Conservation (phyloP, 352 stramenopile species). For the Pseudoperonospora humuli region DNA sequence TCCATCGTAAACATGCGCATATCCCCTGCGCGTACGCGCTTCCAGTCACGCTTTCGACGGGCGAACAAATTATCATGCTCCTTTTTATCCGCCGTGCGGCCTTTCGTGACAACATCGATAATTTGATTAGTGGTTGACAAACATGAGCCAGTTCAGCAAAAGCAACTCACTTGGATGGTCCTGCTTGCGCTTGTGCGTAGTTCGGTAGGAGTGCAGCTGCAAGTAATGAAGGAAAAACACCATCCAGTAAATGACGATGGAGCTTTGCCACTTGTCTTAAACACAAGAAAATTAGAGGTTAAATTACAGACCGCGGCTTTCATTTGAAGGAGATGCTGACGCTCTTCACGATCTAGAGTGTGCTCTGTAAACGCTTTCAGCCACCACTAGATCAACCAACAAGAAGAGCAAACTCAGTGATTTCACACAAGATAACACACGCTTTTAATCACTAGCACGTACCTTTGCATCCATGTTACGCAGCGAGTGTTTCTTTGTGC, state of each 20-base stretch:
- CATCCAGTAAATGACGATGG: background rate
- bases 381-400: conserved; percentile 48
- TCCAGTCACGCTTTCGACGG: conserved; percentile 63
- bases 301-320: conserved; percentile 24
- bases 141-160: background rate
- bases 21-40: conserved; percentile 56
- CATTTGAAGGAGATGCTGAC: conserved; percentile 41
- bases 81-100: conserved; percentile 56
- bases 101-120: conserved; percentile 16
- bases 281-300: background rate
- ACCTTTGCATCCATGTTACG: conserved; percentile 66
- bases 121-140: conserved; percentile 1
- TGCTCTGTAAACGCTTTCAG: conserved; percentile 64
- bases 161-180: conserved; percentile 43
- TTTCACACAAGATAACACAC: background rate
- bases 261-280: background rate
- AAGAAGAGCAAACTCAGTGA: background rate
- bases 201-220: conserved; percentile 40
- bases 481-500: conserved; percentile 51
- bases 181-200: conserved; percentile 66
- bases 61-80: conserved; percentile 75
- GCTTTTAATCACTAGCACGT: conserved; percentile 1
- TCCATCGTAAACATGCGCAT: conserved; percentile 69
- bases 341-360: conserved; percentile 51
- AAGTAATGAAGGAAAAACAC: background rate